Evolutionary conservation across 495 filamentous ascomycete genomes (phyloP), one percentile per base, ranked within the genome.

Genomic region (Usnea hakonensis): DNA sequence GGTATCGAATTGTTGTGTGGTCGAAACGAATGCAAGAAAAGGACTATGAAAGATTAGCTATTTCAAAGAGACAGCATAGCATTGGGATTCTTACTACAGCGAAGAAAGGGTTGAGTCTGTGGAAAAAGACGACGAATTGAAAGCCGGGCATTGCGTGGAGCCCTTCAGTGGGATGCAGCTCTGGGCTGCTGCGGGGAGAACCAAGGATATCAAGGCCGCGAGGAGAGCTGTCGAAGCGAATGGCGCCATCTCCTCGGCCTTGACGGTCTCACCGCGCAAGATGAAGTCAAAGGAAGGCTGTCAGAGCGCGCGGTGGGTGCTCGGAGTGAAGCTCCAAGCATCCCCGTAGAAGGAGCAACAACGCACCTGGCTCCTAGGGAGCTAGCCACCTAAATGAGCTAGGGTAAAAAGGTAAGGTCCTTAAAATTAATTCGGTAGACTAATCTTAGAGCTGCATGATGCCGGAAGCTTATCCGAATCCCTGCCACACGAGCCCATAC

Each of bases 91-190:
- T 73, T 81, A 97, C 93, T 90, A 98, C 66, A 85, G 74, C 46
- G 80, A 81, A 60, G 83, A 80, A 55, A 95, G 71, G 55, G 74
- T 76, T 41, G 74, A 75, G 70, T 83, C 82, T 46, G 86, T 93
- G 37, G 91, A 93, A 44, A 99, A 83, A 5, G 89, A 94, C 2
- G 95, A 84, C 40, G 81, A 72, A 68, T 84, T 85, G 73, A 95
- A 99, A 35, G 93, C 91, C 59, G 88, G 78, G 76, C 95, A 99
- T 59, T 81, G 77, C 26, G 82, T 89, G 30, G 95, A 97, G 44
- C 81, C 85, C 48, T 82, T 75, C 33, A 99, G 83, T 23, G 93
- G 83, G 59, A 99, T 84, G 70, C 95, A 99, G 60, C 64, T 62
- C 63, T 62, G 78, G 17, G 66, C 64, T 43, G 43, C 32, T 37